Evolutionary conservation across 306 rosid species (phyloP).

Genomic region (Cicer pinnatifidum): DNA sequence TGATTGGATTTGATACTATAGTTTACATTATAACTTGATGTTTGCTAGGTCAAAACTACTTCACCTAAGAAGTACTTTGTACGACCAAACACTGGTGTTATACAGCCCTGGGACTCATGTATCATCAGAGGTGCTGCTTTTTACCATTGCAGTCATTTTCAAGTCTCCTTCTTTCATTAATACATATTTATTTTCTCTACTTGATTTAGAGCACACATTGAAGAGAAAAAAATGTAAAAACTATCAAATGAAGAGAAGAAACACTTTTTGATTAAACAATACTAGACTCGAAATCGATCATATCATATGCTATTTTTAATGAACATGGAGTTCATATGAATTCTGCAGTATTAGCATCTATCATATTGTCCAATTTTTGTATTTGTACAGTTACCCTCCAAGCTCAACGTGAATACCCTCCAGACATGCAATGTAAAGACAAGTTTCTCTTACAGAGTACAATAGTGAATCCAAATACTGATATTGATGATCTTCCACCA

Average conservation of each 20-base stretch:
- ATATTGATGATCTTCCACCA: slow-evolving; percentile 76
- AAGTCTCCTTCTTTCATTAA: not conserved
- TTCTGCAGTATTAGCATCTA: slow-evolving; percentile 37
- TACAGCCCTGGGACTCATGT: slow-evolving; percentile 86
- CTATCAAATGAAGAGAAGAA: not conserved
- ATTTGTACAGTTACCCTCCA: slow-evolving; percentile 86
- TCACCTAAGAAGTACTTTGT: slow-evolving; percentile 97
- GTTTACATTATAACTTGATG: slow-evolving; percentile 10
- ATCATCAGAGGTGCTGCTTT: slow-evolving; percentile 77
- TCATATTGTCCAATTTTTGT: slow-evolving; percentile 44
- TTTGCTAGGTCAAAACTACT: slow-evolving; percentile 92
- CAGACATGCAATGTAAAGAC: slow-evolving; percentile 86
- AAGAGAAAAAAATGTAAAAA: not conserved
- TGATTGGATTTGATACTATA: slow-evolving; percentile 21
- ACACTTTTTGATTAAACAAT: slow-evolving; percentile 3
- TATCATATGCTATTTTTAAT: slow-evolving; percentile 31
- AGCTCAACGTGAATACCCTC: slow-evolving; percentile 87
- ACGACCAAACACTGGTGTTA: slow-evolving; percentile 89
- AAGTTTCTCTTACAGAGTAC: slow-evolving; percentile 96
- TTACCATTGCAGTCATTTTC: slow-evolving; percentile 11
- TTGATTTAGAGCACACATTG: not conserved
- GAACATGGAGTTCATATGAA: not conserved
- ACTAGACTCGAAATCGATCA: slow-evolving; percentile 27
- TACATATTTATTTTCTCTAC: not conserved
- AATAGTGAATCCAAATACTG: slow-evolving; percentile 66